Base-by-base conservation (phyloP, 768 basidiomycete species). In the Suillus fuscotomentosus region DNA sequence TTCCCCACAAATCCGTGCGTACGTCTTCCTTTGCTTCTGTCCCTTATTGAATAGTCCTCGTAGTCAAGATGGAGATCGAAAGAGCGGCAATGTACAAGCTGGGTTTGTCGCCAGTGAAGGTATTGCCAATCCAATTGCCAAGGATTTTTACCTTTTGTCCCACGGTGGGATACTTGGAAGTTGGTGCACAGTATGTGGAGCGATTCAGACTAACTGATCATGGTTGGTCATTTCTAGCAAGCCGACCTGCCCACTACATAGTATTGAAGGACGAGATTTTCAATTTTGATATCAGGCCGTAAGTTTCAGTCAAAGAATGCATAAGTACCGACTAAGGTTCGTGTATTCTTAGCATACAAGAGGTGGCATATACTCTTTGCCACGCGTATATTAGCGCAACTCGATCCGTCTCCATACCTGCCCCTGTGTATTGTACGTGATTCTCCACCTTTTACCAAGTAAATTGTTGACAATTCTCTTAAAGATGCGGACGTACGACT, bases 391-490 rank as follows among this genome's bases (percentile, higher is more conserved):
- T 83, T 5, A 77, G 84, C 15, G 80, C 85, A 9, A 88, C 86
- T 2, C 78, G 85, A 5, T 81, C 84, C 0, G 86, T 88, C 1
- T 85, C 84, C 7, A 85, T 87, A n/a, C 86, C 86, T 0, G 84
- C 86, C 0, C 86, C 86, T 0, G 85, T 88, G 0, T 88, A 87
- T 65, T 88, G 84, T 86, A 68, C 70, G 84, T 76, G 38, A 45
- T 47, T 14, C 5, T 20, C 27, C 31, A 47, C 9, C 13, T 42
- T 36, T 27, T 42, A 13, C 34, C 0, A 15, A 36, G 39, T 34
- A n/a, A 4, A 51, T 22, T 34, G 22, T 20, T 47, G 22, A 17
- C 34, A 31, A 7, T 24, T 56, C 48, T 15, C 60, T 36, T 22
- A 70, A 61, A 86, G 86, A 87, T 75, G 86, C 86, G 24, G 85